Conservation (phyloP, 768 basidiomycete species). For the Cubamyces lactineus region DNA sequence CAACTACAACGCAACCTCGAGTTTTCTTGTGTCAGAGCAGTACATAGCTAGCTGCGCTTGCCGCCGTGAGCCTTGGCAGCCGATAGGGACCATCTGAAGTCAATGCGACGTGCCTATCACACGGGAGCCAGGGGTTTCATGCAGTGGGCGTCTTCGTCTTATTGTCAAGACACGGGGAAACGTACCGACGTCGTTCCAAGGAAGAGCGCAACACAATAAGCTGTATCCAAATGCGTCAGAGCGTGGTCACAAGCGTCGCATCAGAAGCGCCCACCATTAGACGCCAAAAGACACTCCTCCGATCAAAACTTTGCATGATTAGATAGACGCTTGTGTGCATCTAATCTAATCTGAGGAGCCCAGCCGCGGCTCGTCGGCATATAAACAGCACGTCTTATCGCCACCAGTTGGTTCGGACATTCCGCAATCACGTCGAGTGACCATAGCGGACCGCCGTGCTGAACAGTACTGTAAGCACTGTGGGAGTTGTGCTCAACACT, state of each 20-base stretch:
- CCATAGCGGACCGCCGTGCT: slow-evolving; percentile 19
- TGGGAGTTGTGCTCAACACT: slow-evolving; percentile 15
- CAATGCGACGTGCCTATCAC: slow-evolving; percentile 13
- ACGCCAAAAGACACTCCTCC: not conserved
- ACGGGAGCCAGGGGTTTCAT: slow-evolving; percentile 2
- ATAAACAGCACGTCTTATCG: slow-evolving; percentile 24
- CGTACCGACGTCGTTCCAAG: slow-evolving; percentile 5
- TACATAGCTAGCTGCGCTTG: no score
- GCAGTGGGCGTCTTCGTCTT: slow-evolving; percentile 9
- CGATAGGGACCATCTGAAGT: not conserved
- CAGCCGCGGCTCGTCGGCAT: slow-evolving; percentile 4
- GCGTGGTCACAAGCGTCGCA: not conserved
- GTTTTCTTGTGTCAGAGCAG: no score
- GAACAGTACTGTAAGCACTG: slow-evolving; percentile 1
- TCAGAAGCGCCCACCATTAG: not conserved
- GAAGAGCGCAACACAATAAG: slow-evolving; percentile 18
- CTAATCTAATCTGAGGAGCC: slow-evolving; percentile 1
- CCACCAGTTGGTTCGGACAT: slow-evolving; percentile 7
- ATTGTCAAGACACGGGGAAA: slow-evolving; percentile 14
- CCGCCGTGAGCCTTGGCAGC: not conserved
- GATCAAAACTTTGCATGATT: not conserved
- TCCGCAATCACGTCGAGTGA: slow-evolving; percentile 22
- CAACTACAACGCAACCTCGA: no score
- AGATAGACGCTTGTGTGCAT: not conserved
- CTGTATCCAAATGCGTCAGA: slow-evolving; percentile 3